Evolutionary conservation across 1,139 yeast genomes (phyloP).

Genomic region (Blastobotrys capitulatus): DNA sequence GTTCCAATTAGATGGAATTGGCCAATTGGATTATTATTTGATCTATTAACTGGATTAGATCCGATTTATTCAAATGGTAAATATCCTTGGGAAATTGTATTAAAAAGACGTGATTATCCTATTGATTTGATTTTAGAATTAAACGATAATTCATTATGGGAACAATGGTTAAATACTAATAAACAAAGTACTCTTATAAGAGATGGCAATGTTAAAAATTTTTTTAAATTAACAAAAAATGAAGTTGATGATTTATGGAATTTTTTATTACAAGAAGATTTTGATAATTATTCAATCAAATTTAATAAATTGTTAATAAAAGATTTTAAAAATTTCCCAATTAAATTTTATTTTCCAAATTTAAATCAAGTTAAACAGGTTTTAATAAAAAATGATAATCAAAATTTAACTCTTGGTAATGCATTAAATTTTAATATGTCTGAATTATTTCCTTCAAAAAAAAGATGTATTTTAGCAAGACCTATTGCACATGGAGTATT

Average conservation of each 20-base stretch:
- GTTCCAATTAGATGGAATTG: constrained; percentile 66
- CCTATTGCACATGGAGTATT: constrained; percentile 63
- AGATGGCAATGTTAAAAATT: constrained; percentile 65
- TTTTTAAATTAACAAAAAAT: constrained; percentile 65
- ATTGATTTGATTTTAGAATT: constrained; percentile 47
- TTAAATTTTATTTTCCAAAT: constrained; percentile 52
- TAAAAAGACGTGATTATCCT: constrained; percentile 48
- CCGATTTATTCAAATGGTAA: constrained; percentile 24
- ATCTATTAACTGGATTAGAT: constrained; percentile 41
- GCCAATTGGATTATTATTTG: constrained; percentile 71
- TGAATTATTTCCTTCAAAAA: constrained; percentile 38
- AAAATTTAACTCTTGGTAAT: constrained; percentile 31
- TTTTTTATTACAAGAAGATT: constrained; percentile 37
- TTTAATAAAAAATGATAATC: not conserved
- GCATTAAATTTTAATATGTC: constrained; percentile 42
- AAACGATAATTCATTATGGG: constrained; percentile 36
- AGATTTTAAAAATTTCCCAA: constrained; percentile 44
- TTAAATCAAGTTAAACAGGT: constrained; percentile 43
- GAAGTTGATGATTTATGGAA: constrained; percentile 56
- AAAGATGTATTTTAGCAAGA: constrained; percentile 35
- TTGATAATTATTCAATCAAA: constrained; percentile 32
- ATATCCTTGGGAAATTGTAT: constrained; percentile 47
- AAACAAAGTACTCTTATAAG: constrained; percentile 74
- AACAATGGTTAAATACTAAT: constrained; percentile 65
- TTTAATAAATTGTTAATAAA: constrained; percentile 40